These are phyloP conservation scores for Amyloporia xantha DNA, from an alignment of 768 basidiomycete species.

Conservation along the genomic window DNA sequence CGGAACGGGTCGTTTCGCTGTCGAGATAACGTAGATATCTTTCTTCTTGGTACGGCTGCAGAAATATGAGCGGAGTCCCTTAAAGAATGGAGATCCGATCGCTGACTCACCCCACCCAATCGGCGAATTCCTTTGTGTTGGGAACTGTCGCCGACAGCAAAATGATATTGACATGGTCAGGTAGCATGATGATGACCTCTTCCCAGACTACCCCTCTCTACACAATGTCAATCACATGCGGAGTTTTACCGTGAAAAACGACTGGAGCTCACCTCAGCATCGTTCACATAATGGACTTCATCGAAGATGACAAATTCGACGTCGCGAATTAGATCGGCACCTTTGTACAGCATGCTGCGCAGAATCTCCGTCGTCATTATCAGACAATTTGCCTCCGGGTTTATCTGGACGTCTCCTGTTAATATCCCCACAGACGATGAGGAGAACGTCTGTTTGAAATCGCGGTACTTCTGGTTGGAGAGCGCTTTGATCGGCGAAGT, in stretches of 20 bases:
- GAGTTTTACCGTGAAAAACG: neutral
- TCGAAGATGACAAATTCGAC: constrained; percentile 99
- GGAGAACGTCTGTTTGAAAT: constrained; percentile 96
- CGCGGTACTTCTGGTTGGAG: constrained; percentile 98
- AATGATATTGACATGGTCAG: constrained; percentile 97
- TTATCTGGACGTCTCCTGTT: constrained; percentile 98
- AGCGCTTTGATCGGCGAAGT: constrained; percentile 98
- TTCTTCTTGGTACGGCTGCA: constrained; percentile 95
- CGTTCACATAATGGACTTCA: constrained; percentile 99
- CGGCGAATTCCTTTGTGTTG: constrained; percentile 96
- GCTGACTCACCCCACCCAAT: constrained; percentile 89
- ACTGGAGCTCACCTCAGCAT: constrained; percentile 71
- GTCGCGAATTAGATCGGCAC: constrained; percentile 95
- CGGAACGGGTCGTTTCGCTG: constrained; percentile 91
- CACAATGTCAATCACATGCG: neutral
- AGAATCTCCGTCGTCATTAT: constrained; percentile 99
- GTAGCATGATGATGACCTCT: constrained; percentile 99
- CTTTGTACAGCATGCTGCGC: constrained; percentile 97
- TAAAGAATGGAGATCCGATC: neutral
- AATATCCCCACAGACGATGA: constrained; percentile 89
- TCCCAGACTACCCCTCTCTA: constrained; percentile 99
- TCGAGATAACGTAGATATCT: constrained; percentile 98
- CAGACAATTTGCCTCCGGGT: constrained; percentile 93
- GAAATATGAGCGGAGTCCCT: neutral
- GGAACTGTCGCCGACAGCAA: constrained; percentile 96